Evolutionary conservation across 2,329 filamentous ascomycete genomes (phyloP), one percentile per base, ranked within the genome.

Genomic region (Rutstroemia sp.): DNA sequence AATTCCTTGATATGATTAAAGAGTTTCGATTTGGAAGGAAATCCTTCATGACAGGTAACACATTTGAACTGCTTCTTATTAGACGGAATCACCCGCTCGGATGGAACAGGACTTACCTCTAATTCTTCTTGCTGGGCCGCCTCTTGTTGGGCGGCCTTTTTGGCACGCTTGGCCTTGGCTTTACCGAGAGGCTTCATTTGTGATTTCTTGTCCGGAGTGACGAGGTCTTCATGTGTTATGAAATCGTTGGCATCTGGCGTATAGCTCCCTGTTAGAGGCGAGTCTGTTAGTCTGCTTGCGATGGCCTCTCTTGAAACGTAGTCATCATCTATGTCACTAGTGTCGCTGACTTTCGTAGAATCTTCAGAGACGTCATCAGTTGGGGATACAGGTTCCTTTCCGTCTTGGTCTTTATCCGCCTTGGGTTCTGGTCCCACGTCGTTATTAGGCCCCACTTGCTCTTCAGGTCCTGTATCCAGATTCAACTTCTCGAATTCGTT

Each of bases 1-100:
- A 75, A 68, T 23, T 79, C 75, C 63, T 80, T 78, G 52, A 88
- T 73, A 70, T 88, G 85, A 58, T 78, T 72, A 65, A 86, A 86
- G 38, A 88, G 66, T 60, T 79, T 79, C n/a, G 75, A 83, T 61
- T 81, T 84, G 1, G 80, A 83, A 0, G 77, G 60, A 63, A 88
- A 88, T 0, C 70, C 71, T 12, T 75, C 77, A 46, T 77, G 73
- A 67, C 86, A 88, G 12, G 72, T 71, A 1, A 74, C 73, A 68
- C 85, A 88, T 58, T 72, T 76, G 58, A 79, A 74, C 51, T 75
- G 68, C 7, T 25, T 21, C 6, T 49, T 18, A 30, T 62, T 23
- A 63, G 53, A 53, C 49, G 46, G 19, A 57, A 18, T 42, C 10
- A 34, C 14, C 12, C 14, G 12, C 12, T 42, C 19, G 14, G 39